Conservation (phyloP, 1,284 basidiomycete genomes). For the Sanghuangporus baumii region DNA sequence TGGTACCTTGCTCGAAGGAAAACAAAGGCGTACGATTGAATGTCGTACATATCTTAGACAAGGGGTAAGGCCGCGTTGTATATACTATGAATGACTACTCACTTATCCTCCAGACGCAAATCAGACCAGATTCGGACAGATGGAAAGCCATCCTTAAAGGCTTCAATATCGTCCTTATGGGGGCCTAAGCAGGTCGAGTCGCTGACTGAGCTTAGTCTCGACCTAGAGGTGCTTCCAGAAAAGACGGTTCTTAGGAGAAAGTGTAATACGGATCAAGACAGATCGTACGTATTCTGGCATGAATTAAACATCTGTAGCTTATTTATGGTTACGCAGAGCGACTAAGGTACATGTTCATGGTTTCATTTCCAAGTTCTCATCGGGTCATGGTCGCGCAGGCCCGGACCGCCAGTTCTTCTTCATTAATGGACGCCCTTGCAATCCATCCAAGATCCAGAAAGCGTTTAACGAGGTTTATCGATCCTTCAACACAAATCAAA, state of each 20-base stretch:
- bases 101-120: conserved; percentile 30
- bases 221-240: conserved; percentile 65
- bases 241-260: conserved; percentile 36
- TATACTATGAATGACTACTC: neutral
- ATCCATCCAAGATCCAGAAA: conserved; percentile 76
- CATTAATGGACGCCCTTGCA: conserved; percentile 90
- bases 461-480: conserved; percentile 89
- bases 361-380: conserved; percentile 72
- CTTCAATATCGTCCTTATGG: conserved; percentile 79
- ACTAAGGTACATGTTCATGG: conserved; percentile 57
- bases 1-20: conserved; percentile 66
- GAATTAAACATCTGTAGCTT: neutral
- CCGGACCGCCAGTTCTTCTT: conserved; percentile 92
- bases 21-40: conserved; percentile 63
- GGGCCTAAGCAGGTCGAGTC: conserved; percentile 76
- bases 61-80: conserved; percentile 51
- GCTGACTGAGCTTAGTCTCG: conserved; percentile 68
- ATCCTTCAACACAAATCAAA: conserved; percentile 75
- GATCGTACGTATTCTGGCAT: conserved; percentile 22
- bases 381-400: conserved; percentile 68
- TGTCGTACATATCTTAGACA: conserved; percentile 69
- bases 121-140: conserved; percentile 70
- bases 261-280: conserved; percentile 20
- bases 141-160: conserved; percentile 53
- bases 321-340: conserved; percentile 2